phyloP scores from a whole-genome alignment of 176 grass and related monocot genomes.

The Raddia distichophylla region DNA sequence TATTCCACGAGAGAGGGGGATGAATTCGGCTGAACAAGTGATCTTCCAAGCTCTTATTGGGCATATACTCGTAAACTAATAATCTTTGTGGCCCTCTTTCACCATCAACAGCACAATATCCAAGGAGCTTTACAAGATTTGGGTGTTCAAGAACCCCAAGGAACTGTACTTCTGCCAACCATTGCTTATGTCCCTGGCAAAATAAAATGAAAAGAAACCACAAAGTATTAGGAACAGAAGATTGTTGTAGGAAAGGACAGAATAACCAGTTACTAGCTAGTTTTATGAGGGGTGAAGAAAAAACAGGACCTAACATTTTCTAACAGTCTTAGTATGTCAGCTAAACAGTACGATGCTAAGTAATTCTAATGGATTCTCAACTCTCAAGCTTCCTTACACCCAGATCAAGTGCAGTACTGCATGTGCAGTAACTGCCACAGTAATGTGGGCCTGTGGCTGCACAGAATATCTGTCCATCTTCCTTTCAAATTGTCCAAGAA shows the following conservation, averaged over 20 bases:
- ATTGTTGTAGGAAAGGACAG: not conserved
- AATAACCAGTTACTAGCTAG: not conserved
- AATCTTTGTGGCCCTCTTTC: conserved; percentile 79
- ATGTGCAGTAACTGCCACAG: too few relatives aligned
- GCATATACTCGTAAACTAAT: conserved; percentile 90
- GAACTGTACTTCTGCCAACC: conserved; percentile 96
- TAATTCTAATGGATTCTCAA: not conserved
- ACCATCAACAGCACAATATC: conserved; percentile 80
- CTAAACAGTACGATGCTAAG: not conserved
- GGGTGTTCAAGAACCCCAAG: conserved; percentile 91
- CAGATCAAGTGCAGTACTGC: too few relatives aligned
- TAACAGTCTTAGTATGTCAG: not conserved
- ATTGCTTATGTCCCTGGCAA: conserved; percentile 89
- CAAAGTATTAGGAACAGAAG: conserved; percentile 15
- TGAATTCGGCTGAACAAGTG: conserved; percentile 74
- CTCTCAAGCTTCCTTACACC: not conserved
- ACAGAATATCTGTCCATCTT: too few relatives aligned
- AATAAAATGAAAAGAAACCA: conserved; percentile 29
- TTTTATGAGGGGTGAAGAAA: not conserved
- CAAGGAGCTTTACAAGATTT: conserved; percentile 91
- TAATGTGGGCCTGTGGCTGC: too few relatives aligned
- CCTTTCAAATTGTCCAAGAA: not conserved
- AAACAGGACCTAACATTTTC: not conserved
- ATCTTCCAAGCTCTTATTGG: conserved; percentile 89
- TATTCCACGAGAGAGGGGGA: conserved; percentile 74